Conservation (phyloP, 441 rosid species). For the Manihot esculenta region DNA sequence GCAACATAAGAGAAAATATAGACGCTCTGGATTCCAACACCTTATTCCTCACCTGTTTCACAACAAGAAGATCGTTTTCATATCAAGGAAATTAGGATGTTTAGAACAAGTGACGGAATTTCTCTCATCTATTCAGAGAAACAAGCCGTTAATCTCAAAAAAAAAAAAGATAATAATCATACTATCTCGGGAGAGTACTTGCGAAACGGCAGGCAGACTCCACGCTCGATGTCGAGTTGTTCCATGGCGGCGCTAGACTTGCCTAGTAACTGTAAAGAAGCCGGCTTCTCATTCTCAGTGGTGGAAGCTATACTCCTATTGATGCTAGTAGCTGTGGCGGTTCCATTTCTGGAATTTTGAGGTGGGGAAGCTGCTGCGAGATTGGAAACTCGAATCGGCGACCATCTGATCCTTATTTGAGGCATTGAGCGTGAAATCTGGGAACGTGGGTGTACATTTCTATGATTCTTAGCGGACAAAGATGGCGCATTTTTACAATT, state of each 20-base stretch:
- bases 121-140: too few relatives aligned
- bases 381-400: constrained; percentile 21
- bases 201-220: constrained; percentile 95
- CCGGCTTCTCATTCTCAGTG: constrained; percentile 15
- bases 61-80: constrained; percentile 10
- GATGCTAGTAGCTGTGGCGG: constrained; percentile 8
- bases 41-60: constrained; percentile 65
- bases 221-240: constrained; percentile 88
- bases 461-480: constrained; percentile 16
- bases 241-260: constrained; percentile 75
- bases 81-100: background rate
- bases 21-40: constrained; percentile 81
- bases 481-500: constrained; percentile 29
- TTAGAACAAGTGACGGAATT: too few relatives aligned
- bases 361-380: constrained; percentile 25
- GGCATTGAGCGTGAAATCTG: background rate
- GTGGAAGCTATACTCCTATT: constrained; percentile 6
- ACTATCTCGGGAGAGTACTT: constrained; percentile 93
- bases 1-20: constrained; percentile 50
- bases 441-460: constrained; percentile 13
- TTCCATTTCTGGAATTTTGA: constrained; percentile 22
- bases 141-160: too few relatives aligned
- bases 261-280: constrained; percentile 11
- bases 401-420: constrained; percentile 25
- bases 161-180: constrained; percentile 24